Conservation (phyloP, 2,329 filamentous ascomycete genomes). For the Alternaria ethzedia region DNA sequence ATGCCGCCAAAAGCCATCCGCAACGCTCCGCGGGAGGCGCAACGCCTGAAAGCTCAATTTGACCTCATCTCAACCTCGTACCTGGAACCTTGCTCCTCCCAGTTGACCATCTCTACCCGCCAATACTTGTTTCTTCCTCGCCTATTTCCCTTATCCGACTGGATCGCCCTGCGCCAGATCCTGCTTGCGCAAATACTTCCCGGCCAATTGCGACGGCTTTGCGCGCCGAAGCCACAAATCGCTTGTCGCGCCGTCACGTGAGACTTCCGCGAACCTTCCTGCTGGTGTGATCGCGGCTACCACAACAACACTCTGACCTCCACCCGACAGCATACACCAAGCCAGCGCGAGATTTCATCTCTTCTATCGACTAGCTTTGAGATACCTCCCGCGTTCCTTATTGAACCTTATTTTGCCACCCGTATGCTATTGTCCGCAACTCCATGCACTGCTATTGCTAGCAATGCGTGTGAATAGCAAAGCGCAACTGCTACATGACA, state of each 20-base stretch:
- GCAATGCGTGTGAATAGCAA: not conserved
- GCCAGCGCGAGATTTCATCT: not conserved
- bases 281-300: not conserved
- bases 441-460: no score
- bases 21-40: conserved; percentile 6
- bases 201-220: not conserved
- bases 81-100: not conserved
- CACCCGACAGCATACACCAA: not conserved
- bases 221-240: conserved; percentile 6
- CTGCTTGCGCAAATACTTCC: not conserved
- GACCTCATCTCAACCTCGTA: conserved; percentile 1
- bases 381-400: no score
- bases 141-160: not conserved
- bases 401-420: no score
- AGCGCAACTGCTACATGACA: not conserved
- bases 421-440: no score
- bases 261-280: not conserved
- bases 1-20: not conserved
- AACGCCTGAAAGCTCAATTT: not conserved
- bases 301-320: not conserved
- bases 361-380: no score
- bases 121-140: not conserved
- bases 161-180: not conserved
- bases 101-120: not conserved
- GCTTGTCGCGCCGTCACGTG: conserved; percentile 15